Evolutionary conservation across 257 asterid genomes (phyloP), one percentile per base, ranked within the genome.

Genomic region (Primulina huaijiensis): DNA sequence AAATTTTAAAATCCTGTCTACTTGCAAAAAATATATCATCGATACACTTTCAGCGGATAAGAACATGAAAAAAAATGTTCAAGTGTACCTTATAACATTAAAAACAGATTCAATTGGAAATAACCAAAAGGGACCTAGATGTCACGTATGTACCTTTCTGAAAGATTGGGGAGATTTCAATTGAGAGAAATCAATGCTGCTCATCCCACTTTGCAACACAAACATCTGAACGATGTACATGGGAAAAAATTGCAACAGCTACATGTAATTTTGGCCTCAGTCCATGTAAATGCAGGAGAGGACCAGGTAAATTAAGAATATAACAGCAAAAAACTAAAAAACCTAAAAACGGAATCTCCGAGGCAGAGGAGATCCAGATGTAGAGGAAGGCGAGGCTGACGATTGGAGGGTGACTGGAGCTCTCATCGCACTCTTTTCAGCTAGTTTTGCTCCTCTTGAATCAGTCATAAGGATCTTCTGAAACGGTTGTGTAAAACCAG

Each of bases 401-500:
- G 95, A 71, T 20, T 69, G 77, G 20, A 77, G 76, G 29, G 83
- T 53, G 43, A 77, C 77, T 0, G 90, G 86, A 60, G 88, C 76
- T 72, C 71, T 81, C 64, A 46, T 53, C 6, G 74, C 1, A 23
- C 80, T 76, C 75, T 82, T 87, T 34, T 86, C 88, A 0, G 72
- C 19, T 50, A 79, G 69, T 87, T 88, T 89, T 65, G 86, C 83
- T 33, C 89, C 94, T 68, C 95, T 80, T 3, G 99, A 98, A 40
- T 94, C 99, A 8, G 90, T 78, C 8, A 94, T 86, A 68, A 94
- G 87, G 3, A 77, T 79, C 81, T 86, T 94, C 82, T 94, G 97
- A 75, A 84, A 87, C 2, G 97, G 89, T 62, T 89, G 97, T 16
- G 97, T 77, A 80, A 94, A 94, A 66, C 99, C 99, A 19, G 99